Base-by-base conservation (phyloP, 164 flowering plant species). In the Annona cherimola region DNA sequence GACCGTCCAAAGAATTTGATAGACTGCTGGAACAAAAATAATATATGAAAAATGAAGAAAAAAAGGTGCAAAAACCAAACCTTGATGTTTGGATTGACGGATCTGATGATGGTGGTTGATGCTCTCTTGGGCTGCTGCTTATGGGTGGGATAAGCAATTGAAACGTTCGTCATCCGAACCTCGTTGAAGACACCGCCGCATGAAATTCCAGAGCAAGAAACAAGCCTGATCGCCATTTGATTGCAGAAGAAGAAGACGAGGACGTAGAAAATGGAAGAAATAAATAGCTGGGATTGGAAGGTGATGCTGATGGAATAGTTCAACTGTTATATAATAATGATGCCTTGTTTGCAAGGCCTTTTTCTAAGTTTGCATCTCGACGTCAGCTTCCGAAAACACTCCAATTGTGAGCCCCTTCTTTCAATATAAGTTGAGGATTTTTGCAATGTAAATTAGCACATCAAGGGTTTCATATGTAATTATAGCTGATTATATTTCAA, bases 191-290 rank as follows among this genome's bases (percentile, higher is more conserved):
- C 43, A 39, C 44, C 1, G 26, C 69, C 45, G 3, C 66, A 1
- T 57, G 69, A 40, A 64, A 72, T 65, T 41, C 44, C 68, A 40
- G 55, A 2, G 1, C 41, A 68, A 46, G 57, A 39, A 4, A 26
- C 64, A 41, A 55, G n/a, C 40, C 69, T 39, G 54, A 65, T 65
- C 14, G 74, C 74, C 74, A 72, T 72, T 65, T 39, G 54, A 63
- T 42, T 4, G n/a, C 45, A 43, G 63, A 12, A 62, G 59, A 54
- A 55, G 71, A 55, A 55, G 46, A 40, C 39, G 26, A 69, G 57
- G 71, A n/a, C 55, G 19, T 40, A 8, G 26, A 55, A 19, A 18
- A 26, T 12, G 45, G 0, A 43, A 66, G 67, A 40, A 41, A 11
- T 43, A 8, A 43, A 44, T 66, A 54, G 42, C 16, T 66, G 50